phyloP scores from a whole-genome alignment of 768 basidiomycete genomes.

The Sporobolomyces phaffii region DNA sequence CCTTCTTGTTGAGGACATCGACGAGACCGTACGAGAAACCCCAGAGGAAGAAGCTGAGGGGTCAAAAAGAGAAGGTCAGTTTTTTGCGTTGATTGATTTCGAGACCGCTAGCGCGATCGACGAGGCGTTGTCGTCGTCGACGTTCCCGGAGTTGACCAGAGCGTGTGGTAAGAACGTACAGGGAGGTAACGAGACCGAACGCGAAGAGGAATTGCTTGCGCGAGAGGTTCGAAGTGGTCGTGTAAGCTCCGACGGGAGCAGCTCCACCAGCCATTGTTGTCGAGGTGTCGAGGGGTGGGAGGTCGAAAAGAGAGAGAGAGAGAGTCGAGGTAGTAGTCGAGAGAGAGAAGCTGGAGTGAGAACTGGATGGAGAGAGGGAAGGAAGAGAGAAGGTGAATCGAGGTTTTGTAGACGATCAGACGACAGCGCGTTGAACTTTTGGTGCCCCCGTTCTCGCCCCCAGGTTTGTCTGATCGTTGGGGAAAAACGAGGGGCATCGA shows the following conservation, averaged over 20 bases:
- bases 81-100: background rate
- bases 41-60: slow-evolving; percentile 26
- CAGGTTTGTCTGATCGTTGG: background rate
- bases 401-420: background rate
- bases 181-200: slow-evolving; percentile 63
- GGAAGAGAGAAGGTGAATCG: background rate
- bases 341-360: background rate
- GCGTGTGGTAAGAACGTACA: slow-evolving; percentile 45
- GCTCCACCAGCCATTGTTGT: slow-evolving; percentile 44
- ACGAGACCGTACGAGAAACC: slow-evolving; percentile 40
- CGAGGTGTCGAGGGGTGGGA: slow-evolving; percentile 50
- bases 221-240: slow-evolving; percentile 52
- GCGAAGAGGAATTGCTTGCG: slow-evolving; percentile 48
- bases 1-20: slow-evolving; percentile 54
- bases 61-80: background rate
- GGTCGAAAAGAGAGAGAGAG: slow-evolving; percentile 50
- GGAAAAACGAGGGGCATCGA: slow-evolving; percentile 14
- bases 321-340: background rate
- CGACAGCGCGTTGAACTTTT: background rate
- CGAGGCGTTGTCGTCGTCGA: too few relatives aligned
- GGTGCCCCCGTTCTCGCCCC: slow-evolving; percentile 10
- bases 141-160: too few relatives aligned
- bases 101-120: too few relatives aligned
- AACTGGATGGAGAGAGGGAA: slow-evolving; percentile 27
- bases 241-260: slow-evolving; percentile 44